A percentile compares a stretch with the other conserved stretches of the same genome.
These are phyloP conservation scores for Thermothielavioides terrestris DNA, from an alignment of 495 filamentous ascomycete genomes.

Conservation along the genomic window DNA sequence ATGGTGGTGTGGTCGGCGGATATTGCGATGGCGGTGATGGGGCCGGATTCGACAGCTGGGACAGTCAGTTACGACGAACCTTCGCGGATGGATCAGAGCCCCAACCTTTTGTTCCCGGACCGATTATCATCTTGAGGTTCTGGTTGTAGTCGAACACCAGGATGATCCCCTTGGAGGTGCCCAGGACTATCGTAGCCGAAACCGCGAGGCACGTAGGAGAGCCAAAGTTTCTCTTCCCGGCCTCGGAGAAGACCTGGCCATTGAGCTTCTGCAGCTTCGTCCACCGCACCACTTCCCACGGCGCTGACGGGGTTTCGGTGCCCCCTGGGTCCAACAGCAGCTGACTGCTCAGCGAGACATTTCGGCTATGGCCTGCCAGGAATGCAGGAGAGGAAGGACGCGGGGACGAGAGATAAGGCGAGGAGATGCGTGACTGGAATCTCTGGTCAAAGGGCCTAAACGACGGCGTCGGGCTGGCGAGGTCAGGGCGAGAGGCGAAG, in stretches of 20 bases:
- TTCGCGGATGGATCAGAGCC: background rate
- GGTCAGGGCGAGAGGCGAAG: constrained; percentile 37
- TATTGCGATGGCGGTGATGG: constrained; percentile 78
- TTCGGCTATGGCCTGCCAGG: constrained; percentile 63
- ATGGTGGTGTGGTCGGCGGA: constrained; percentile 91
- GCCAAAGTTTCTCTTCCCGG: constrained; percentile 86
- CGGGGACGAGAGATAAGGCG: constrained; percentile 46
- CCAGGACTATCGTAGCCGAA: constrained; percentile 80
- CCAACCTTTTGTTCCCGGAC: constrained; percentile 85
- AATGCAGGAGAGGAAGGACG: constrained; percentile 74
- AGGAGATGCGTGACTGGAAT: constrained; percentile 77
- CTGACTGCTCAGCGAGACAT: constrained; percentile 58
- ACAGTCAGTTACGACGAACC: constrained; percentile 16
- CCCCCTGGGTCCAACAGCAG: constrained; percentile 50
- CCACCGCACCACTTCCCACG: constrained; percentile 97
- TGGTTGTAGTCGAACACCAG: constrained; percentile 96
- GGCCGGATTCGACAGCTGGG: constrained; percentile 78
- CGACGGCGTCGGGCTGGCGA: constrained; percentile 60
- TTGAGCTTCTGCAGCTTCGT: constrained; percentile 87
- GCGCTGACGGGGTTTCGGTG: constrained; percentile 57
- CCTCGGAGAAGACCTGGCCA: constrained; percentile 86
- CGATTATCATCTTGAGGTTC: constrained; percentile 85
- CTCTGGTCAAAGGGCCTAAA: constrained; percentile 89
- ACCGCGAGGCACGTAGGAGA: constrained; percentile 84
- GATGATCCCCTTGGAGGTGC: constrained; percentile 88